phyloP scores from a whole-genome alignment of 257 asterid species.

The Gentiana straminea region DNA sequence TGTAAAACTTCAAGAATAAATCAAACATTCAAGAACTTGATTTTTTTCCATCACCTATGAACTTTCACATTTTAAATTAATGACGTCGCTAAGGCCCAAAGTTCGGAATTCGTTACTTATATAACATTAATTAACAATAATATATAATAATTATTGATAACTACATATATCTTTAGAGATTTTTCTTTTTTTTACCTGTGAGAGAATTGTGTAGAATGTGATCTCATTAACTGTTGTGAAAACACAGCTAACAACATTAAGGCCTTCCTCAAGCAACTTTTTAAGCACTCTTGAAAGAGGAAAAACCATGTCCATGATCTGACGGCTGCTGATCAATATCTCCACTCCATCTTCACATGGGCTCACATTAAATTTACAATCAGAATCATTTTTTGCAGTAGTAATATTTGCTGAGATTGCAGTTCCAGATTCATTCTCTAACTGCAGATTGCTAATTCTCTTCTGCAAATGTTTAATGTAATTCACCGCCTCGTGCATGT shows the following conservation, averaged over 20 bases:
- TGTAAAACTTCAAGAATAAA: no score
- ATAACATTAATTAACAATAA: no score
- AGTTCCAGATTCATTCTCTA: constrained; percentile 19
- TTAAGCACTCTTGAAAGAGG: constrained; percentile 29
- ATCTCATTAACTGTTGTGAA: constrained; percentile 25
- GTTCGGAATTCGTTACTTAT: no score
- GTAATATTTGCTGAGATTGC: neutral
- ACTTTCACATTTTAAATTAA: no score
- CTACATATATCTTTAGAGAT: no score
- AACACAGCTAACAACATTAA: constrained; percentile 26
- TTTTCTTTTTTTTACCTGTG: constrained; percentile 29
- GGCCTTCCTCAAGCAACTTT: constrained; percentile 21
- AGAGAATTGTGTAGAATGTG: constrained; percentile 26
- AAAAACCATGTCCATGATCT: constrained; percentile 1
- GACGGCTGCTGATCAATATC: constrained; percentile 21
- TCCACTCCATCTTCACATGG: constrained; percentile 29
- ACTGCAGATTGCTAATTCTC: constrained; percentile 20
- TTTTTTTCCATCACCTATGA: no score
- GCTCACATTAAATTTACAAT: constrained; percentile 16
- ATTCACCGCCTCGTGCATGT: constrained; percentile 26
- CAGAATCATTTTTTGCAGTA: neutral
- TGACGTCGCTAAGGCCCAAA: no score
- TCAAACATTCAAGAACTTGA: no score
- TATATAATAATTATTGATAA: no score
- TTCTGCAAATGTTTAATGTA: constrained; percentile 33